A percentile compares a stretch with the other conserved stretches of the same genome.
phyloP scores from a whole-genome alignment of 805 yeast species.

The Kodamaea kaohsiungensis region DNA sequence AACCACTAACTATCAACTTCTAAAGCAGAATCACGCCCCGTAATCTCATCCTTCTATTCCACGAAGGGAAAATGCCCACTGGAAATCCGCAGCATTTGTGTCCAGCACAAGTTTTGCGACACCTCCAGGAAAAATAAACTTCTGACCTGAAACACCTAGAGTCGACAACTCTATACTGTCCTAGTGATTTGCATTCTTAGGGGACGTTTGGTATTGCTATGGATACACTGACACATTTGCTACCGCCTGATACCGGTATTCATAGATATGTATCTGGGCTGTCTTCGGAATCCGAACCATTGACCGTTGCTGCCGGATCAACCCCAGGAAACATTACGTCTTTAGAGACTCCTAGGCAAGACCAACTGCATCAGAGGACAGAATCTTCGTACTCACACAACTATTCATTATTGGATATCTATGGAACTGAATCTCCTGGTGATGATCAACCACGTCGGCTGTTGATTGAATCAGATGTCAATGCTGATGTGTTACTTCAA shows the following conservation, averaged over 20 bases:
- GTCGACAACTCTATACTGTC: not conserved
- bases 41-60: not conserved
- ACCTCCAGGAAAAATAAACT: not conserved
- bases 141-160: not conserved
- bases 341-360: conserved; percentile 16
- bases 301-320: not conserved
- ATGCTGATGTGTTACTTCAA: conserved; percentile 1
- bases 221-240: not conserved
- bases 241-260: not conserved
- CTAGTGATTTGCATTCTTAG: not conserved
- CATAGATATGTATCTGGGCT: not conserved
- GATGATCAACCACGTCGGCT: conserved; percentile 3
- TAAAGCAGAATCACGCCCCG: not conserved
- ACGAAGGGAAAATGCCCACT: not conserved
- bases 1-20: too few species aligned
- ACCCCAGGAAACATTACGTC: not conserved
- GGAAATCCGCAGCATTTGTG: not conserved
- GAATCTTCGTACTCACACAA: conserved; percentile 35
- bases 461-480: not conserved
- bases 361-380: conserved; percentile 29
- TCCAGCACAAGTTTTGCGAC: not conserved
- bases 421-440: conserved; percentile 26
- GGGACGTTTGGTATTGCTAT: not conserved
- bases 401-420: conserved; percentile 40
- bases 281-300: not conserved